Percentiles rank a stretch among this genome's conserved stretches.
Conservation (phyloP, 306 rosid genomes). For the Rosa persica region DNA sequence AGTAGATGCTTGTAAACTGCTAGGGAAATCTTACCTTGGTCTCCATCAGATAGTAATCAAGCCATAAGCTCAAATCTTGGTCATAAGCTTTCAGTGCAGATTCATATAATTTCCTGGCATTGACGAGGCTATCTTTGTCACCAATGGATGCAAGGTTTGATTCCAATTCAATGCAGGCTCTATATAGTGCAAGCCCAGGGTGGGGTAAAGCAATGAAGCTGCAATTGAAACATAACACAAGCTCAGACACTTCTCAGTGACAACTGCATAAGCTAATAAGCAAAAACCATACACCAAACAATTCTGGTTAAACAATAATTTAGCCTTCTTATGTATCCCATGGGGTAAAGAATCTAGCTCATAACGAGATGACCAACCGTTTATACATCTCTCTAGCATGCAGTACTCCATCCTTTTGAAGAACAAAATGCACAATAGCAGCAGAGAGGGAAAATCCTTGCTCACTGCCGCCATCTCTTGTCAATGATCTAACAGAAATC, state of each 20-base stretch:
- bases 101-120: constrained; percentile 69
- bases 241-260: constrained; percentile 1
- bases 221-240: constrained; percentile 36
- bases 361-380: constrained; percentile 46
- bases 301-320: background rate
- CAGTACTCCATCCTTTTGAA: constrained; percentile 73
- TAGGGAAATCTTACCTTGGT: constrained; percentile 48
- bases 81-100: constrained; percentile 66
- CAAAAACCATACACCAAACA: background rate
- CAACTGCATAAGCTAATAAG: constrained; percentile 11
- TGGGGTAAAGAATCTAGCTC: background rate
- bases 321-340: background rate
- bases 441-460: constrained; percentile 77
- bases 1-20: background rate
- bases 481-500: constrained; percentile 53
- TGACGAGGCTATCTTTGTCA: constrained; percentile 61
- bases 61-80: constrained; percentile 75
- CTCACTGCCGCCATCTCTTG: constrained; percentile 73
- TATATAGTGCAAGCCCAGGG: constrained; percentile 74
- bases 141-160: constrained; percentile 65
- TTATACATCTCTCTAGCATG: constrained; percentile 72
- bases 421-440: constrained; percentile 60
- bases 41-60: constrained; percentile 66
- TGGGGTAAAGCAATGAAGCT: constrained; percentile 78
- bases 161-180: constrained; percentile 75